Evolutionary conservation across 2,329 filamentous ascomycete genomes (phyloP).

Genomic region (Nemania abortiva): DNA sequence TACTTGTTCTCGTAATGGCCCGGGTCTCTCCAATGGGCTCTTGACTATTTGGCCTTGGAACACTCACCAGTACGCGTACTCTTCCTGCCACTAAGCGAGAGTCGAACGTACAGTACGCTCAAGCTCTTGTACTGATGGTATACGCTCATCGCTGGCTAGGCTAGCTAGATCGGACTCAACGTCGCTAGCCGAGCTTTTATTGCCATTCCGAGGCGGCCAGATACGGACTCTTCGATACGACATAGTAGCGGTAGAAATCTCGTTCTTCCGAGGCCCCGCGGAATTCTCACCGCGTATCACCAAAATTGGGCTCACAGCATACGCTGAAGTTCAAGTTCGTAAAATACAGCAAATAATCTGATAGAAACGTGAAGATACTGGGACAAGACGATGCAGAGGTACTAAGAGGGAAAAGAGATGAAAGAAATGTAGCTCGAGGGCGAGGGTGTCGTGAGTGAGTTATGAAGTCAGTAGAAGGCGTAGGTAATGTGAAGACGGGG

Average conservation of each 20-base stretch:
- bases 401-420: not conserved
- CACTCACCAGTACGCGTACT: slow-evolving; percentile 51
- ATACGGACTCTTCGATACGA: slow-evolving; percentile 16
- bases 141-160: slow-evolving; percentile 31
- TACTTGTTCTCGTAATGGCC: not conserved
- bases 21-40: no score
- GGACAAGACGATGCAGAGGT: slow-evolving; percentile 3
- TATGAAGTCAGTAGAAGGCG: not conserved
- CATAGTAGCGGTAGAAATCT: slow-evolving; percentile 11
- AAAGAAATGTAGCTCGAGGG: not conserved
- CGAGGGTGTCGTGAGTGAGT: not conserved
- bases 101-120: slow-evolving; percentile 45
- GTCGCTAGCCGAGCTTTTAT: slow-evolving; percentile 21
- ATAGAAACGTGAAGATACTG: not conserved
- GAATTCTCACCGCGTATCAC: not conserved
- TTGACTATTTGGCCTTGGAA: not conserved
- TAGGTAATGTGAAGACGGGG: not conserved
- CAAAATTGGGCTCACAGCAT: not conserved
- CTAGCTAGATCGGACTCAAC: slow-evolving; percentile 31
- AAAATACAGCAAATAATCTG: not conserved
- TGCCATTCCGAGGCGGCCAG: slow-evolving; percentile 22
- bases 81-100: slow-evolving; percentile 54
- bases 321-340: not conserved
- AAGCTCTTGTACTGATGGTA: slow-evolving; percentile 43
- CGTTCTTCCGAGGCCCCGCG: not conserved